Percentiles rank a stretch among this genome's conserved stretches.
Evolutionary conservation across 208 protist genomes (phyloP).

Genomic region (Herpetomonas samuelpessoai): DNA sequence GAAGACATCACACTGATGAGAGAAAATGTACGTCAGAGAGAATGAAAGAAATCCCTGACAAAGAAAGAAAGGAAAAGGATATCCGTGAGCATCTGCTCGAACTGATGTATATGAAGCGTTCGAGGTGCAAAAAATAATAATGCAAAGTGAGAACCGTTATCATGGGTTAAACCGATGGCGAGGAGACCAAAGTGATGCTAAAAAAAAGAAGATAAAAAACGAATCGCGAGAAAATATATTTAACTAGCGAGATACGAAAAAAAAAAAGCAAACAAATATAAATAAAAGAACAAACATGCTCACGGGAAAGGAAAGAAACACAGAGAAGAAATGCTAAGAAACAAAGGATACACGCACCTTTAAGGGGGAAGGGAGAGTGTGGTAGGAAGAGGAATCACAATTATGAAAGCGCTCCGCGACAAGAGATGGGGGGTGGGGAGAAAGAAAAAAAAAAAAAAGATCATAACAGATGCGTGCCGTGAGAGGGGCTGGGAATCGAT

Average conservation of each 20-base stretch:
- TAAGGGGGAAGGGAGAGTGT: neutral
- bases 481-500: neutral
- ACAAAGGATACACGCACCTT: too few relatives aligned
- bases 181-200: too few relatives aligned
- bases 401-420: neutral
- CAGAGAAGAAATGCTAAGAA: too few relatives aligned
- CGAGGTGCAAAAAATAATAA: neutral
- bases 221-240: neutral
- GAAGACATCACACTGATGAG: too few relatives aligned
- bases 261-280: constrained; percentile 9
- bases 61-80: neutral
- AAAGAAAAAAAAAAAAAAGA: constrained; percentile 1
- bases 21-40: neutral
- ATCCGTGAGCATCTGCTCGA: neutral
- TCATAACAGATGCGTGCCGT: neutral
- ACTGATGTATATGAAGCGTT: neutral
- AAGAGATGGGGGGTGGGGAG: neutral
- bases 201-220: too few relatives aligned
- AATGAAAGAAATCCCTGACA: neutral
- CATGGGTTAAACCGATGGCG: too few relatives aligned
- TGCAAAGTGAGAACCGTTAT: too few relatives aligned
- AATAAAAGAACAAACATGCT: constrained; percentile 8
- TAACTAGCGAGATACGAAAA: too few relatives aligned
- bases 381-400: neutral
- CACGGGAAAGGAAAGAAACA: constrained; percentile 2